Base-by-base conservation (phyloP, 805 yeast genomes). In the Cyberlindnera saturnus region DNA sequence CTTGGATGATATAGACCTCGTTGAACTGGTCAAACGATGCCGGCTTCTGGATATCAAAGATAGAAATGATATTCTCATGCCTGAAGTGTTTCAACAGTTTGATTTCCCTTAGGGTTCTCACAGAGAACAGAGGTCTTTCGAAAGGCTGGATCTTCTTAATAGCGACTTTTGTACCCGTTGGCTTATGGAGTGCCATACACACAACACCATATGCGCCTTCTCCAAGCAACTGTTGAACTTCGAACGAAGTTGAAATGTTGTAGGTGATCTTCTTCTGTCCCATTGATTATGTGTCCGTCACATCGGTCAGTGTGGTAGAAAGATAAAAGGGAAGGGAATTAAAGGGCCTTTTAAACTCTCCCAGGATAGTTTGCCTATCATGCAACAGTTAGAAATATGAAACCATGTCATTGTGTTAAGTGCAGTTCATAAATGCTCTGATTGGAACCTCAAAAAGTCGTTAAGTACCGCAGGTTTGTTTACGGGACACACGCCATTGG, bases 151-250 rank as follows among this genome's bases (percentile, higher is more conserved):
- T 88, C 66, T 90, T 91, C 64, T 91, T 91, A 57, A 91, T 89
- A 34, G 98, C 98, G n/a, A 91, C 97, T 50, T 79, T 79, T 53
- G 84, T 90, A 42, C 83, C 82, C 1, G 93, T 77, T 6, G 96
- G 96, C 56, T 78, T 77, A 64, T 91, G 96, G 10, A 81, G 65
- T 0, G 97, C 97, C 10, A 91, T 79, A 62, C 96, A 81, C 10
- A 91, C 98, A 11, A 90, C 80, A 6, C 98, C 98, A 60, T 91
- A 91, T 0, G 98, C 97, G 16, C 98, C 98, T 63, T 89, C 96
- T 8, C 98, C 98, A 2, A 91, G 81, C 14, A 91, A 77, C 51
- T 86, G 88, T 40, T 82, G 71, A 38, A 91, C 80, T 62, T 88
- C 88, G 63, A 90, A 91, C 57, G 86, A 89, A 48, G 84, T 86